Percentiles rank a stretch among this genome's conserved stretches.
Conservation (phyloP, 768 basidiomycete species). For the Pleurotus tuoliensis region DNA sequence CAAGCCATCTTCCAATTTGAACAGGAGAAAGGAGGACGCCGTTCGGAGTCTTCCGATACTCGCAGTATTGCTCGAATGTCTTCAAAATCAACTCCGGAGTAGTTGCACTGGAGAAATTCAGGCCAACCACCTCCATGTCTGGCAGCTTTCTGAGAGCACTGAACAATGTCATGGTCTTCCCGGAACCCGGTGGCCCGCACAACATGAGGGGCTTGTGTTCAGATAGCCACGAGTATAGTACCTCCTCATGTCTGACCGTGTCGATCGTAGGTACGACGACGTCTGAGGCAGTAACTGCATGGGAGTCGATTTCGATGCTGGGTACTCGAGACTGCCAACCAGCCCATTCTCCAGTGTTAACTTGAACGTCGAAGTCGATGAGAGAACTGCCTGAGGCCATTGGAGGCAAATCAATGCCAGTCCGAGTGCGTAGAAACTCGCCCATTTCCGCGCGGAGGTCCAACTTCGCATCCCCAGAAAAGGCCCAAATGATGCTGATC, state of each 20-base stretch:
- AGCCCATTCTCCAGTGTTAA: constrained; percentile 81
- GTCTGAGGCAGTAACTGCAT: constrained; percentile 92
- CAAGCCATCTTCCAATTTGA: constrained; percentile 96
- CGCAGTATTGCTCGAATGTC: constrained; percentile 99
- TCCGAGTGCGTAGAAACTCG: constrained; percentile 77
- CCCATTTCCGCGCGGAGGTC: constrained; percentile 88
- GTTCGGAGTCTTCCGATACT: constrained; percentile 97
- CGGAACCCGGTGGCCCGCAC: constrained; percentile 98
- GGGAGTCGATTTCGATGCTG: constrained; percentile 93
- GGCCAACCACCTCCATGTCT: constrained; percentile 97
- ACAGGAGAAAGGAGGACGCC: constrained; percentile 93
- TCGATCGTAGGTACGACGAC: constrained; percentile 98
- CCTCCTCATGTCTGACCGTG: constrained; percentile 97
- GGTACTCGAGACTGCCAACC: constrained; percentile 93
- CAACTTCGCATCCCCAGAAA: constrained; percentile 93
- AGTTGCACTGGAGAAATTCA: constrained; percentile 99
- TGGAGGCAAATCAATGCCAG: constrained; percentile 85
- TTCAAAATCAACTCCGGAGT: constrained; percentile 97
- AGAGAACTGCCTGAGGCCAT: constrained; percentile 75
- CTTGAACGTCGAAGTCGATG: constrained; percentile 93
- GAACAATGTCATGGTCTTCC: constrained; percentile 99
- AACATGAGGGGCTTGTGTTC: constrained; percentile 98
- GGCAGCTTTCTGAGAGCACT: constrained; percentile 96
- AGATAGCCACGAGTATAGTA: constrained; percentile 96
- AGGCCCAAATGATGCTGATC: constrained; percentile 95